A percentile compares a stretch with the other conserved stretches of the same genome.
phyloP scores from a whole-genome alignment of 371 early-diverging fungal species.

The Nosema bombycis region DNA sequence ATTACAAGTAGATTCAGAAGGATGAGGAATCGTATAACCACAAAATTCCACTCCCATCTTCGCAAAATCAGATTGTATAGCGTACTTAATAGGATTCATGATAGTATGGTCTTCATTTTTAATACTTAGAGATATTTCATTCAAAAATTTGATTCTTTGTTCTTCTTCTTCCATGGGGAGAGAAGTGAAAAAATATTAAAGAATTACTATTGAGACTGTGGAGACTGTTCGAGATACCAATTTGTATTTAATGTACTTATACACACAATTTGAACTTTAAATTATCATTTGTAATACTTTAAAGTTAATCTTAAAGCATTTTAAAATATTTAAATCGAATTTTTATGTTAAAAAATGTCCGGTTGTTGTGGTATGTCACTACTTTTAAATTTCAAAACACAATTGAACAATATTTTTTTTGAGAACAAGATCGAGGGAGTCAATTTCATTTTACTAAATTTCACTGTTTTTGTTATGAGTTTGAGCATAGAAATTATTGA shows the following conservation, averaged over 20 bases:
- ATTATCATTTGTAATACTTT: neutral
- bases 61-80: conserved; percentile 29
- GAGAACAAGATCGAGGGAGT: neutral
- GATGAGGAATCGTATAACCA: conserved; percentile 97
- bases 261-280: neutral
- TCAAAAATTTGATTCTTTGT: conserved; percentile 33
- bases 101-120: conserved; percentile 57
- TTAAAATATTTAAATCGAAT: too few relatives aligned
- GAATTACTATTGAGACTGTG: neutral
- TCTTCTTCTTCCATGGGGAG: conserved; percentile 9
- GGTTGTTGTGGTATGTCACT: neutral
- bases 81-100: conserved; percentile 51
- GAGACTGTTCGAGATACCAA: neutral
- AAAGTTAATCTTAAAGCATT: too few relatives aligned
- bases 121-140: conserved; percentile 41
- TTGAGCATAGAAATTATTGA: neutral
- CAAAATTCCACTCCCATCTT: conserved; percentile 80
- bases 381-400: neutral
- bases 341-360: neutral
- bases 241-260: neutral
- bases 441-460: neutral
- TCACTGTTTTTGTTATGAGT: neutral
- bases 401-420: neutral
- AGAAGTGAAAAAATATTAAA: neutral
- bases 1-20: conserved; percentile 83